A percentile compares a stretch with the other conserved stretches of the same genome.
These are phyloP conservation scores for Elsinoe arachidis DNA, from an alignment of 2,329 filamentous ascomycete species.

Conservation along the genomic window DNA sequence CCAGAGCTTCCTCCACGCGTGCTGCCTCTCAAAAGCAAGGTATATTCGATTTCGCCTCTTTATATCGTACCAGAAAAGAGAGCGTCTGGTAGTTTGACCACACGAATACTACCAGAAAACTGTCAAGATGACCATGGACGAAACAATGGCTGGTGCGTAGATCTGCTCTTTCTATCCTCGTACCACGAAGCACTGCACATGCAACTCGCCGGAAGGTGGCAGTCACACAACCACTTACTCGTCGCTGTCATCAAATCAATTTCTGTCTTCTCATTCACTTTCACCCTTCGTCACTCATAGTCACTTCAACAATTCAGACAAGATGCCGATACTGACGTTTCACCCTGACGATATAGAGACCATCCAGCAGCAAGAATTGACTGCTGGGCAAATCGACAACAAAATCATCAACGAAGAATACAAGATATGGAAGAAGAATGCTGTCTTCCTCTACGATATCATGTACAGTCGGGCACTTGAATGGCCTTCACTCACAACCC, in stretches of 20 bases:
- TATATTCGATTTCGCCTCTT: too few relatives aligned
- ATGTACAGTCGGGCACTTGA: conserved; percentile 90
- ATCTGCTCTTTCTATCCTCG: not conserved
- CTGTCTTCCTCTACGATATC: conserved; percentile 96
- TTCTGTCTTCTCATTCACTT: not conserved
- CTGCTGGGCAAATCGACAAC: conserved; percentile 47
- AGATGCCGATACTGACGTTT: not conserved
- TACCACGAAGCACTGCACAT: not conserved
- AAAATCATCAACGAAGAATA: conserved; percentile 98
- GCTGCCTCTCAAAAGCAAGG: too few relatives aligned
- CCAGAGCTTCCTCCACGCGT: not conserved
- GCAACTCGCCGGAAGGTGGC: not conserved
- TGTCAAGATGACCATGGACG: conserved; percentile 4
- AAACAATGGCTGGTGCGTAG: conserved; percentile 7
- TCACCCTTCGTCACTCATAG: too few relatives aligned
- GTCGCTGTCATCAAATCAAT: not conserved
- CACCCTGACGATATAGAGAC: conserved; percentile 26
- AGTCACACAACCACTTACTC: not conserved
- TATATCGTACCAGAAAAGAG: too few relatives aligned
- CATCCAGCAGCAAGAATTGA: conserved; percentile 7
- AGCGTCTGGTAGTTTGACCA: too few relatives aligned
- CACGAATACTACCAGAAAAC: not conserved
- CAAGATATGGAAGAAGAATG: conserved; percentile 99
- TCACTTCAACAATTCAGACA: not conserved
- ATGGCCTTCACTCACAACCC: conserved; percentile 93